Percentiles rank a stretch among this genome's conserved stretches.
Conservation (phyloP, 306 rosid genomes). For the Glycine tomentella region DNA sequence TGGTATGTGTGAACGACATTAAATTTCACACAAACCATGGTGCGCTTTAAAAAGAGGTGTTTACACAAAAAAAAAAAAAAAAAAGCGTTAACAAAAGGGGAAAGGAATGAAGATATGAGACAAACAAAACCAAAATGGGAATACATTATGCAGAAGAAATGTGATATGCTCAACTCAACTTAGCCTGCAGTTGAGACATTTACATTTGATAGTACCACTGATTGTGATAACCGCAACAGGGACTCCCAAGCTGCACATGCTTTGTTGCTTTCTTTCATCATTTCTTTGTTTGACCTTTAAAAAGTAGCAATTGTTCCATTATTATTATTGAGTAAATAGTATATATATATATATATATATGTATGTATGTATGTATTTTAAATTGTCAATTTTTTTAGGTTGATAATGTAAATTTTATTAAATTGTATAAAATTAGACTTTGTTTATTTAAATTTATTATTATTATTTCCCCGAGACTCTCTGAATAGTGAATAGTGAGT, state of each 20-base stretch:
- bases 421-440: too few species aligned
- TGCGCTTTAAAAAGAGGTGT: too few species aligned
- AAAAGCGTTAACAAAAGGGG: neutral
- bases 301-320: neutral
- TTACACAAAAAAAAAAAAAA: too few species aligned
- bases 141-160: neutral
- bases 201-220: neutral
- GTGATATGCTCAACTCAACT: neutral
- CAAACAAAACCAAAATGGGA: neutral
- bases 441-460: too few species aligned
- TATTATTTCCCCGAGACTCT: too few species aligned
- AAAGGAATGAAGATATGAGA: constrained; percentile 4
- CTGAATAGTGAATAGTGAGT: too few species aligned
- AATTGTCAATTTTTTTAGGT: too few species aligned
- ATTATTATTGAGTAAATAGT: neutral
- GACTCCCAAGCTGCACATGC: neutral
- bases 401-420: too few species aligned
- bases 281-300: neutral
- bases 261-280: neutral
- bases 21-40: neutral
- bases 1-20: too few species aligned
- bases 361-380: too few species aligned
- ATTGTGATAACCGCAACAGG: neutral
- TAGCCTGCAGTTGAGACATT: neutral
- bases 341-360: too few species aligned